Evolutionary conservation across 2,329 filamentous ascomycete species (phyloP), one percentile per base, ranked within the genome.

Genomic region (Capronia americana): DNA sequence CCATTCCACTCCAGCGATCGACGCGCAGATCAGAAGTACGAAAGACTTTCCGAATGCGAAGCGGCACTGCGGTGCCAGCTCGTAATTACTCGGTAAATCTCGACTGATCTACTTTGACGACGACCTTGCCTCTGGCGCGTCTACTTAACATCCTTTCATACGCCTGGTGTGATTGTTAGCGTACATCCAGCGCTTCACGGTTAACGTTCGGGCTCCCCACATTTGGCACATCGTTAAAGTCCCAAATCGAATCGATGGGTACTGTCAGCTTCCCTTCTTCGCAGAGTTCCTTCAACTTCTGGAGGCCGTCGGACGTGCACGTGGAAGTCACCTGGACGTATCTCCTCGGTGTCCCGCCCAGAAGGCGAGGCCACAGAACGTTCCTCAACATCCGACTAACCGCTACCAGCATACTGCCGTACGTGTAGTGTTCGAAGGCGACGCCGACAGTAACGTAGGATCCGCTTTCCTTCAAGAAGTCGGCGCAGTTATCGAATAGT

Each of bases 351-450:
- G 30, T 24, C 10, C 30, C 30, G 28, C 59, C 59, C 17, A 51
- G 28, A 14, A 51, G 30, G 20, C 44, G 44, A 24, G 59, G 24
- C 44, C 24, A 51, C 14, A 61, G 7, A 28, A 54, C 24, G 34
- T 61, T 61, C 32, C 32, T 38, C 46, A 55, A n/a, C 59, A 61
- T 61, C 10, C 50, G 44, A 4, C 8, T 61, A 24, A 61, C 59
- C 3, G 59, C 46, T 17, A 61, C 28, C 14, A 53, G 17, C 59
- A 61, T 61, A 48, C 59, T 61, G 23, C 48, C 30, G 14, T 61
- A 61, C 0, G 44, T 61, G 28, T 61, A 61, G 46, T 61, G 17
- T 12, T 28, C 20, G 30, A 61, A 61, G 3, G 48, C 59, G 32
- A 61, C 28, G 14, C 59, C 59, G 28, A 61, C 59, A 20, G 59